Percentiles rank a stretch among this genome's conserved stretches.
Conservation (phyloP, 192 early-diverging fungal genomes). For the Backusella tuberculispora region DNA sequence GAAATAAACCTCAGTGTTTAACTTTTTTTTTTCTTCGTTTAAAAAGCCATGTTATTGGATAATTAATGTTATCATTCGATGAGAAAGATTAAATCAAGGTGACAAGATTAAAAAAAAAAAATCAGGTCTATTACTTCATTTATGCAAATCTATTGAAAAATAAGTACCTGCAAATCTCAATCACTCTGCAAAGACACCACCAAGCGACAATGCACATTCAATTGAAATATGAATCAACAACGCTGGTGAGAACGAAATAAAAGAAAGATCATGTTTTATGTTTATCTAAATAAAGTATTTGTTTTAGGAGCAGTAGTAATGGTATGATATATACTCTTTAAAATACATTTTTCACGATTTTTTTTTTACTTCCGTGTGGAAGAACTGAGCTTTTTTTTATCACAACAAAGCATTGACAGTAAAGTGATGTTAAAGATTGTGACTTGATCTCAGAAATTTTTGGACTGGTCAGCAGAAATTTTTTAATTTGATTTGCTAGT, state of each 20-base stretch:
- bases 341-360: conserved; percentile 13
- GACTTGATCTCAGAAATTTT: conserved; percentile 20
- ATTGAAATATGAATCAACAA: no score
- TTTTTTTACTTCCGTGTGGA: neutral
- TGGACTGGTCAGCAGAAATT: conserved; percentile 24
- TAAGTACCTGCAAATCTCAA: neutral
- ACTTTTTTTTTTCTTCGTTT: neutral
- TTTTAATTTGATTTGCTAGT: conserved; percentile 22
- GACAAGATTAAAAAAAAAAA: neutral
- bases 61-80: neutral
- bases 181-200: no score
- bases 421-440: neutral
- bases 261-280: no score
- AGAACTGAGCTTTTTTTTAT: neutral
- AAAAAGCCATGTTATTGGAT: neutral
- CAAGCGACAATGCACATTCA: no score
- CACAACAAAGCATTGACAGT: neutral
- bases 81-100: neutral
- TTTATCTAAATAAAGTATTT: no score
- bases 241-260: no score
- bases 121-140: neutral
- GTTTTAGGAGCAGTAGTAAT: neutral
- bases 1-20: neutral
- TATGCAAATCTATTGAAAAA: neutral
- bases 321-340: neutral